These are phyloP conservation scores for Pyrenochaeta sp. DNA, from an alignment of 2,329 filamentous ascomycete species.

Conservation along the genomic window DNA sequence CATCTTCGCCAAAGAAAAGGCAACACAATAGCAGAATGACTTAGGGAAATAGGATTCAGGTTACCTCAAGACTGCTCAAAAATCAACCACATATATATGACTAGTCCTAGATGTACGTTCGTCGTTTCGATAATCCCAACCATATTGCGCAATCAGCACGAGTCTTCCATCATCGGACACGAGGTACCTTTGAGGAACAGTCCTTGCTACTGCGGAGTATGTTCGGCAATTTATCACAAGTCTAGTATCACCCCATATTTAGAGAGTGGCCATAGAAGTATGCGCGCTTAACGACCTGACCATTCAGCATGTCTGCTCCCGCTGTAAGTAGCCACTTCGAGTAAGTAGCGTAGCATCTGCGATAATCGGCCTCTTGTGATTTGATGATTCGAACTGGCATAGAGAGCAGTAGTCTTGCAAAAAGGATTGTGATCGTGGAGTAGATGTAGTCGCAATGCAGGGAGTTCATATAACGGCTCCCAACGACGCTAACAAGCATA, in stretches of 20 bases:
- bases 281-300: background rate
- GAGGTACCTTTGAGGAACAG: background rate
- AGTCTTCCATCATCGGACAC: slow-evolving; percentile 18
- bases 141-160: slow-evolving; percentile 17
- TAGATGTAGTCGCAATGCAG: slow-evolving; percentile 26
- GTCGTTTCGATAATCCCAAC: background rate
- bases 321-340: background rate
- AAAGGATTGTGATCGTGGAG: background rate
- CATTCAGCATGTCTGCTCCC: background rate
- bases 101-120: background rate
- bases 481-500: slow-evolving; percentile 1
- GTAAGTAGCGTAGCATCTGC: background rate
- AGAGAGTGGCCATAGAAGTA: background rate
- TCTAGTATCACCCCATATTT: background rate
- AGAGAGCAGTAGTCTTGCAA: background rate
- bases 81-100: background rate
- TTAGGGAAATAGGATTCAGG: background rate
- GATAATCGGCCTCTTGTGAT: slow-evolving; percentile 7
- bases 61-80: background rate
- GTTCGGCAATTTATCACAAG: background rate
- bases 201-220: slow-evolving; percentile 1
- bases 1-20: slow-evolving; percentile 8
- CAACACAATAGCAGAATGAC: no score
- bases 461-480: slow-evolving; percentile 24
- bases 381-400: background rate